A percentile compares a stretch with the other conserved stretches of the same genome.
phyloP scores from a whole-genome alignment of 2,329 filamentous ascomycete species.

The Talaromyces sp. region DNA sequence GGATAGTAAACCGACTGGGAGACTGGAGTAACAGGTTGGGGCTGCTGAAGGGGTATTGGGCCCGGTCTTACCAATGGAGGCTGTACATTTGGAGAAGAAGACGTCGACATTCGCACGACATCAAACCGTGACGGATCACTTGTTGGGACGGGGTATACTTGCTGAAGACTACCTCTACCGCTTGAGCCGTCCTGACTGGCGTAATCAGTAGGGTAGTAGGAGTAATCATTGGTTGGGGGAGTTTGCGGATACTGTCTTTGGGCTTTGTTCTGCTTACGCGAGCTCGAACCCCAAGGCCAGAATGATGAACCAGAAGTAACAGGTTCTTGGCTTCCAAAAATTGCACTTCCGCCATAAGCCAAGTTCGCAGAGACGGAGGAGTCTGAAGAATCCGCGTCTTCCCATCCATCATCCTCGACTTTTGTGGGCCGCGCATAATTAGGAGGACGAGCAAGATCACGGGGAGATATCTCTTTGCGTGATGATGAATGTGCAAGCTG shows the following conservation, averaged over 20 bases:
- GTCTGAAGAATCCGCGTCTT: slow-evolving; percentile 53
- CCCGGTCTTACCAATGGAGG: slow-evolving; percentile 46
- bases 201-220: slow-evolving; percentile 1
- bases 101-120: slow-evolving; percentile 35
- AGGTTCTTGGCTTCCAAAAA: slow-evolving; percentile 48
- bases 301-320: slow-evolving; percentile 50
- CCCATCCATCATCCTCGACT: slow-evolving; percentile 54
- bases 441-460: slow-evolving; percentile 20
- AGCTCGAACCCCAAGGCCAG: slow-evolving; percentile 59
- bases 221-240: not conserved
- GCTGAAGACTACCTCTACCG: slow-evolving; percentile 46
- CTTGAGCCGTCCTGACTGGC: slow-evolving; percentile 27
- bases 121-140: slow-evolving; percentile 62
- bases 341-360: slow-evolving; percentile 53
- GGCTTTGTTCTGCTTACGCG: slow-evolving; percentile 47
- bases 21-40: slow-evolving; percentile 71
- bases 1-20: slow-evolving; percentile 60
- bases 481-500: slow-evolving; percentile 38
- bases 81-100: slow-evolving; percentile 20
- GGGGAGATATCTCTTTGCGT: slow-evolving; percentile 22
- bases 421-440: slow-evolving; percentile 10
- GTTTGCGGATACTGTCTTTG: slow-evolving; percentile 17
- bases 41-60: slow-evolving; percentile 72
- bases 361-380: slow-evolving; percentile 30
- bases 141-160: slow-evolving; percentile 62